A percentile compares a stretch with the other conserved stretches of the same genome.
phyloP scores from a whole-genome alignment of 1,284 basidiomycete genomes.

The Chalciporus sp. region DNA sequence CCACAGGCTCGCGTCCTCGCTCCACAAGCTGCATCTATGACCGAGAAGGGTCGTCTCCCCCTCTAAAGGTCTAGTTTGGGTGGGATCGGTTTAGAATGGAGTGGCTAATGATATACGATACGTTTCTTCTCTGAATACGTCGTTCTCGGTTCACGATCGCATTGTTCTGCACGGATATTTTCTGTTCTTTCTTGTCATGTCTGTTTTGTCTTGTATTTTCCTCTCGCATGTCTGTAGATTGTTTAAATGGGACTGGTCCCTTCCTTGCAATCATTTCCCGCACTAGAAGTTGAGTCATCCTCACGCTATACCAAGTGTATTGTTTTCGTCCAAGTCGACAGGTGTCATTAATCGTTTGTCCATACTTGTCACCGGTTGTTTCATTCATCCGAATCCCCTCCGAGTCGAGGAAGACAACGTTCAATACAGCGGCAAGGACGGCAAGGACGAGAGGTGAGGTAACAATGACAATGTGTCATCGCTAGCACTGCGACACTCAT shows the following conservation, averaged over 20 bases:
- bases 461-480: too few species aligned
- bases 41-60: slow-evolving; percentile 30
- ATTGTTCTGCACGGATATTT: slow-evolving; percentile 27
- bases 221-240: slow-evolving; percentile 24
- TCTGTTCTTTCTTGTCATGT: slow-evolving; percentile 8
- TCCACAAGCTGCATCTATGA: slow-evolving; percentile 28
- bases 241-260: slow-evolving; percentile 28
- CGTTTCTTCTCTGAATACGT: slow-evolving; percentile 4
- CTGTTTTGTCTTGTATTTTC: slow-evolving; percentile 16
- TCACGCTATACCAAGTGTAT: too few species aligned
- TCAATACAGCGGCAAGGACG: neutral
- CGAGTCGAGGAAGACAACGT: too few species aligned
- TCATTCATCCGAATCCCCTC: too few species aligned
- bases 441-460: too few species aligned
- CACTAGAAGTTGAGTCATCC: neutral
- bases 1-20: slow-evolving; percentile 22
- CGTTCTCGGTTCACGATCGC: slow-evolving; percentile 16
- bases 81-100: neutral
- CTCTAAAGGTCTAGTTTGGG: slow-evolving; percentile 15
- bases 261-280: slow-evolving; percentile 8
- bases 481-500: too few species aligned
- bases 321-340: too few species aligned
- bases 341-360: too few species aligned
- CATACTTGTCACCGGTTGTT: too few species aligned
- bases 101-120: slow-evolving; percentile 11